A percentile compares a stretch with the other conserved stretches of the same genome.
Evolutionary conservation across 2,329 filamentous ascomycete genomes (phyloP).

Genomic region (Pseudogymnoascus sp.): DNA sequence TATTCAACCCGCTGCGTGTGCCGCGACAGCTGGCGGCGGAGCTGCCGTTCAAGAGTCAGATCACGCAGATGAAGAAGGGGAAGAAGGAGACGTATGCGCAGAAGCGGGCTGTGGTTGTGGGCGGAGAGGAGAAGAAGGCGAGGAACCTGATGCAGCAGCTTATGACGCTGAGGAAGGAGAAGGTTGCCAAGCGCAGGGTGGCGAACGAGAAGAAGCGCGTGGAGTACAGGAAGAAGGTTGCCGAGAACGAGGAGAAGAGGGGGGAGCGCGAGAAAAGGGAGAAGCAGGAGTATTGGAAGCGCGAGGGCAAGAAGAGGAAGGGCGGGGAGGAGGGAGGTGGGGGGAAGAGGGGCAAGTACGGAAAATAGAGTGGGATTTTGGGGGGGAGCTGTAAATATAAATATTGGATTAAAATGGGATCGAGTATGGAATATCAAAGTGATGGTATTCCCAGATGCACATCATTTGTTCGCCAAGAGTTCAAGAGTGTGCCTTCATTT

Average conservation of each 20-base stretch:
- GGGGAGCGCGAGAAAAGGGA: conserved; percentile 81
- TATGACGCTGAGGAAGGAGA: conserved; percentile 82
- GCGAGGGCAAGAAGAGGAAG: conserved; percentile 76
- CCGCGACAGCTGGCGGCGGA: conserved; percentile 72
- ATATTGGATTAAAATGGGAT: background rate
- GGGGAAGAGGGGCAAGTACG: conserved; percentile 28
- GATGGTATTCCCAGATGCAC: background rate
- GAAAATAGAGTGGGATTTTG: background rate
- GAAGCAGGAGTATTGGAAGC: conserved; percentile 84
- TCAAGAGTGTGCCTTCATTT: background rate
- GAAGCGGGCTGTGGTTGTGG: conserved; percentile 84
- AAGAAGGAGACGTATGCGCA: conserved; percentile 81
- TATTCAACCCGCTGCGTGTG: conserved; percentile 70
- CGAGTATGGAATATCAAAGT: background rate
- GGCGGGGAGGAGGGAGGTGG: conserved; percentile 44
- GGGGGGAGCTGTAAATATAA: conserved; percentile 1
- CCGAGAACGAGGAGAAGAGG: conserved; percentile 77
- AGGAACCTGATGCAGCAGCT: conserved; percentile 89
- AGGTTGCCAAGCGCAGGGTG: conserved; percentile 69
- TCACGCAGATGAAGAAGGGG: conserved; percentile 72
- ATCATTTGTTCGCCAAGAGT: background rate
- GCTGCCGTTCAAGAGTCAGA: conserved; percentile 89
- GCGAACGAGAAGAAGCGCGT: conserved; percentile 85
- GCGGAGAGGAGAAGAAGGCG: conserved; percentile 82
- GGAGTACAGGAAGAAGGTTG: conserved; percentile 75